phyloP scores from a whole-genome alignment of 2,329 filamentous ascomycete species.

The Fusarium nurragi region DNA sequence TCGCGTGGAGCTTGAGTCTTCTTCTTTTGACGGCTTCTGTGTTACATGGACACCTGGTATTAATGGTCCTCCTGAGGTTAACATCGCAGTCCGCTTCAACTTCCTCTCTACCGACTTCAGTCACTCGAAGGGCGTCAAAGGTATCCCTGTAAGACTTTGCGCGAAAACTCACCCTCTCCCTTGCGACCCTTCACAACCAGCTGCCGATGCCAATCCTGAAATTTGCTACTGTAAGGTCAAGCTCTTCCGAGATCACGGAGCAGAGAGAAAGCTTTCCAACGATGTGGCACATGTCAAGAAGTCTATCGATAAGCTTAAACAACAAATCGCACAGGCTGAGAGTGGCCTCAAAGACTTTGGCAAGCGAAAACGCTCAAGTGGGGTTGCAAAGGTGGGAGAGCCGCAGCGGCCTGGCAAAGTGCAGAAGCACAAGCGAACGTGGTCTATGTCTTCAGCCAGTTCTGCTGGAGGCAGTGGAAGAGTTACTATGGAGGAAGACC shows the following conservation, averaged over 20 bases:
- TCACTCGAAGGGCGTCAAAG: constrained; percentile 98
- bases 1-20: constrained; percentile 74
- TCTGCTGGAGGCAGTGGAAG: constrained; percentile 62
- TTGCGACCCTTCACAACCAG: constrained; percentile 59
- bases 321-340: constrained; percentile 85
- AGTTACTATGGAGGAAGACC: constrained; percentile 74
- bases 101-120: constrained; percentile 99
- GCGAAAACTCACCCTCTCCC: constrained; percentile 82
- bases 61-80: constrained; percentile 77
- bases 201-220: constrained; percentile 65
- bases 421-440: constrained; percentile 90
- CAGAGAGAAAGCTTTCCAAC: constrained; percentile 93
- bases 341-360: constrained; percentile 73
- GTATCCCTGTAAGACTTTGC: constrained; percentile 92
- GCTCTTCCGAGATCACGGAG: constrained; percentile 94
- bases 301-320: constrained; percentile 93
- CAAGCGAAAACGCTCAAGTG: constrained; percentile 69
- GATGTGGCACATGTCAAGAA: constrained; percentile 96
- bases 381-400: constrained; percentile 57
- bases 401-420: constrained; percentile 79
- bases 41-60: constrained; percentile 84
- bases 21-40: constrained; percentile 93
- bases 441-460: constrained; percentile 88
- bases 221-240: constrained; percentile 97
- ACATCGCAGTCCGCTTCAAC: constrained; percentile 93